A percentile compares a stretch with the other conserved stretches of the same genome.
These are phyloP conservation scores for Pseudogymnoascus sp. DNA, from an alignment of 2,329 filamentous ascomycete genomes.

Conservation along the genomic window DNA sequence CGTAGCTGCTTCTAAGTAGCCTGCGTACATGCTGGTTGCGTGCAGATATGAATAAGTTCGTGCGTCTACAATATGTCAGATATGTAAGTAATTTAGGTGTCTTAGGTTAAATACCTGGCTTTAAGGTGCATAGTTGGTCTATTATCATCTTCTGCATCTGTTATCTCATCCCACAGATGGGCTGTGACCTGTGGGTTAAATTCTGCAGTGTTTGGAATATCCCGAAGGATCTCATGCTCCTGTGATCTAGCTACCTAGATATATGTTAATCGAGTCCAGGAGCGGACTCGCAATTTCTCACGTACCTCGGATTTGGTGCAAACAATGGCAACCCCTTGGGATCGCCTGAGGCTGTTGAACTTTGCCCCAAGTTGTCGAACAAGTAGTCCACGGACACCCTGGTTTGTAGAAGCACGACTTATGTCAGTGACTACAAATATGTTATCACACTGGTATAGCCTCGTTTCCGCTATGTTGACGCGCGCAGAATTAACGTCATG, in stretches of 20 bases:
- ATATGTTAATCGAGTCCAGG: background rate
- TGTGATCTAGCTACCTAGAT: conserved; percentile 1
- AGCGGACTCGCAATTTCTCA: background rate
- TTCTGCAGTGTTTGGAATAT: conserved; percentile 9
- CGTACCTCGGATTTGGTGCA: conserved; percentile 16
- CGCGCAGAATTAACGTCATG: conserved; percentile 14
- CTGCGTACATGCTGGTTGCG: conserved; percentile 12
- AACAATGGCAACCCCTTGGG: conserved; percentile 13
- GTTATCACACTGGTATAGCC: conserved; percentile 15
- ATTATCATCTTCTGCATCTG: background rate
- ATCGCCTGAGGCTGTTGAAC: conserved; percentile 12
- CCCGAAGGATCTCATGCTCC: conserved; percentile 11
- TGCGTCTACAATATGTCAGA: conserved; percentile 10
- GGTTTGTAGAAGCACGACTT: conserved; percentile 12
- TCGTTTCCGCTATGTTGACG: conserved; percentile 12
- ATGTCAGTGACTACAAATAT: conserved; percentile 15
- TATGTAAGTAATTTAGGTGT: background rate
- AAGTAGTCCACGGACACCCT: conserved; percentile 10
- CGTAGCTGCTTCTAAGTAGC: conserved; percentile 5
- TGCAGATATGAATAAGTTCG: conserved; percentile 10
- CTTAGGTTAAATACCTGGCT: background rate
- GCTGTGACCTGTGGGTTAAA: conserved; percentile 7
- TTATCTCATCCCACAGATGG: background rate
- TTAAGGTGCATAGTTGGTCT: background rate
- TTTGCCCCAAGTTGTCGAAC: conserved; percentile 12